A percentile compares a stretch with the other conserved stretches of the same genome.
Conservation (phyloP, 768 basidiomycete genomes). For the Boletales sp. region DNA sequence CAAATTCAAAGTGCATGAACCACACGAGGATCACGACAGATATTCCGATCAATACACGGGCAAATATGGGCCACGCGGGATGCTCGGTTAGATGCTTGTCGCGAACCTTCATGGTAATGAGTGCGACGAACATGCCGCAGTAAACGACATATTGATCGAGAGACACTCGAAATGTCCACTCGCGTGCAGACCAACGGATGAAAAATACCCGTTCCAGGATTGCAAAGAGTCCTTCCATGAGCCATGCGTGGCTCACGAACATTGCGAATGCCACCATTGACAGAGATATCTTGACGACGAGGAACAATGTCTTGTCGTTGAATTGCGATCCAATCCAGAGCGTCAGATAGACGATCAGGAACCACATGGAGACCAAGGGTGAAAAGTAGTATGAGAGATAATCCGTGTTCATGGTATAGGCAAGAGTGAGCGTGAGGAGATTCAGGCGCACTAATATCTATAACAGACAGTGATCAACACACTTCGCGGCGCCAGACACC, state of each 20-base stretch:
- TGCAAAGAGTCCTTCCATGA: constrained; percentile 62
- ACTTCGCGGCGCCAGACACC: not conserved
- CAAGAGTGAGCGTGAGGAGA: constrained; percentile 74
- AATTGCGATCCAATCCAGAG: constrained; percentile 65
- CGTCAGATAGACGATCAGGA: constrained; percentile 79
- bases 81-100: constrained; percentile 70
- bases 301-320: constrained; percentile 67
- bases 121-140: constrained; percentile 76
- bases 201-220: constrained; percentile 61
- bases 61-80: constrained; percentile 55
- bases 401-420: constrained; percentile 89
- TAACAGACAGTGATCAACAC: constrained; percentile 1
- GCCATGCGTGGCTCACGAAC: constrained; percentile 61
- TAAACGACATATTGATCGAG: constrained; percentile 91
- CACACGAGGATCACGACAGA: constrained; percentile 59
- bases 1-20: constrained; percentile 83
- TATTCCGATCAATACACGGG: constrained; percentile 45
- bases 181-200: constrained; percentile 80
- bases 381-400: constrained; percentile 91
- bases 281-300: constrained; percentile 65
- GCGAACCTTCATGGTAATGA: constrained; percentile 70
- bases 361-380: constrained; percentile 90
- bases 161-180: constrained; percentile 87
- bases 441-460: constrained; percentile 82
- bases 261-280: constrained; percentile 63